Evolutionary conservation across 441 rosid species (phyloP).

Genomic region (Theobroma grandiflorum): DNA sequence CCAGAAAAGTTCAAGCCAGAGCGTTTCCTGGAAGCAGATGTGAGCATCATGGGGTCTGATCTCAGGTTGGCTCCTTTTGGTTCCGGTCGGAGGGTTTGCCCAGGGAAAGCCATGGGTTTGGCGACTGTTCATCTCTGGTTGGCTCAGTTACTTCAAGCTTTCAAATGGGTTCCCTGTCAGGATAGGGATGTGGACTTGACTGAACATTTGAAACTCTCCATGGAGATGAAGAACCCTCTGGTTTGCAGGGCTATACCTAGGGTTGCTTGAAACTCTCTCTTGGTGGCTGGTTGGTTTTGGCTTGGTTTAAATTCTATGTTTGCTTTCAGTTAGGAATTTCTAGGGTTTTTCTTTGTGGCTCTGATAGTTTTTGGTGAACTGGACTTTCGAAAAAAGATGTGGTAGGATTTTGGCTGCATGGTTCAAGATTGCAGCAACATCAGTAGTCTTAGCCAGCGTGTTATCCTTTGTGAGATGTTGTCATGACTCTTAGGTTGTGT

Average conservation of each 20-base stretch:
- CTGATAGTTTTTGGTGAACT: background rate
- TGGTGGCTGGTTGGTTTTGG: background rate
- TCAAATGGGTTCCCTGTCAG: constrained; percentile 49
- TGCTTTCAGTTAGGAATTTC: background rate
- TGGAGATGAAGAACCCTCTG: constrained; percentile 57
- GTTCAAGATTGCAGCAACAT: background rate
- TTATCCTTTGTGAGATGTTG: background rate
- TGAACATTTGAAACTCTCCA: constrained; percentile 57
- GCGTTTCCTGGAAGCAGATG: constrained; percentile 42
- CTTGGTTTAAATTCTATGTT: background rate
- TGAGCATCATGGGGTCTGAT: constrained; percentile 63
- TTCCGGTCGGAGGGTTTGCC: constrained; percentile 65
- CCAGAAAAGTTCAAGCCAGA: constrained; percentile 65
- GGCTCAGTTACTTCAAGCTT: constrained; percentile 52
- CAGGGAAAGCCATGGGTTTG: constrained; percentile 64
- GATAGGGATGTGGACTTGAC: constrained; percentile 39
- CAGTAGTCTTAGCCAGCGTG: background rate
- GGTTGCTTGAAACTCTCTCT: constrained; percentile 1
- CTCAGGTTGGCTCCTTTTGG: constrained; percentile 67
- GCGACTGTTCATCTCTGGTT: constrained; percentile 60
- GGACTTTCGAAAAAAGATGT: background rate
- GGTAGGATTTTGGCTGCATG: background rate
- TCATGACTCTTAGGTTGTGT: background rate
- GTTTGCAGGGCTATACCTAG: constrained; percentile 55
- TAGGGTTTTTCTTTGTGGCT: background rate